A percentile compares a stretch with the other conserved stretches of the same genome.
phyloP scores from a whole-genome alignment of 257 asterid species.

The Nemophila menziesii region DNA sequence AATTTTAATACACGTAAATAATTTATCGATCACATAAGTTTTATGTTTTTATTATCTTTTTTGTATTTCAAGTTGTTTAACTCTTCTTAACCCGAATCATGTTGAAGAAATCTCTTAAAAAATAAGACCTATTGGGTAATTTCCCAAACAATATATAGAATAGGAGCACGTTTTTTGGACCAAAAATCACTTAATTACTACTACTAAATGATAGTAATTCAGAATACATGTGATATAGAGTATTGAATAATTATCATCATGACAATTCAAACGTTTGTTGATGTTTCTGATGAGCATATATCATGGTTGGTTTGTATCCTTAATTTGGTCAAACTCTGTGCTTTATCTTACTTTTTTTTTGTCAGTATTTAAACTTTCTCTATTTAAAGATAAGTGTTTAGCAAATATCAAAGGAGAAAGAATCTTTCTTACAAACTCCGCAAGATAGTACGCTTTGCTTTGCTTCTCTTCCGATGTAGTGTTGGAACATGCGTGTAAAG shows the following conservation, averaged over 20 bases:
- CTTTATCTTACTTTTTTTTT: neutral
- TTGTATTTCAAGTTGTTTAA: too few relatives aligned
- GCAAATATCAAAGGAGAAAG: neutral
- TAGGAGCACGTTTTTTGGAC: constrained; percentile 13
- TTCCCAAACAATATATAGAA: constrained; percentile 1
- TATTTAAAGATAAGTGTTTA: neutral
- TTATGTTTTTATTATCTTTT: too few relatives aligned
- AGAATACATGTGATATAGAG: neutral
- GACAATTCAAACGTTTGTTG: neutral
- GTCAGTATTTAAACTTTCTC: neutral
- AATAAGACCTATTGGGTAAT: neutral
- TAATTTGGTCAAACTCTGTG: constrained; percentile 6
- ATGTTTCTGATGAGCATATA: neutral
- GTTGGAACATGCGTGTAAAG: too few relatives aligned
- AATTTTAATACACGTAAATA: too few relatives aligned
- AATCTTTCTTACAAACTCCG: too few relatives aligned
- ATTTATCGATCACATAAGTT: too few relatives aligned
- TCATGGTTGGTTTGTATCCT: neutral
- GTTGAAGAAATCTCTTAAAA: too few relatives aligned
- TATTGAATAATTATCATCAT: neutral
- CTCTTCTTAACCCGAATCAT: too few relatives aligned
- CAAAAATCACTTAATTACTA: neutral
- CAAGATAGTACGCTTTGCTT: too few relatives aligned
- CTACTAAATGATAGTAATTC: neutral
- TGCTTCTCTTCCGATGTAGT: too few relatives aligned